These are phyloP conservation scores for Salix koriyanagi DNA, from an alignment of 345 rosid species.

Conservation along the genomic window DNA sequence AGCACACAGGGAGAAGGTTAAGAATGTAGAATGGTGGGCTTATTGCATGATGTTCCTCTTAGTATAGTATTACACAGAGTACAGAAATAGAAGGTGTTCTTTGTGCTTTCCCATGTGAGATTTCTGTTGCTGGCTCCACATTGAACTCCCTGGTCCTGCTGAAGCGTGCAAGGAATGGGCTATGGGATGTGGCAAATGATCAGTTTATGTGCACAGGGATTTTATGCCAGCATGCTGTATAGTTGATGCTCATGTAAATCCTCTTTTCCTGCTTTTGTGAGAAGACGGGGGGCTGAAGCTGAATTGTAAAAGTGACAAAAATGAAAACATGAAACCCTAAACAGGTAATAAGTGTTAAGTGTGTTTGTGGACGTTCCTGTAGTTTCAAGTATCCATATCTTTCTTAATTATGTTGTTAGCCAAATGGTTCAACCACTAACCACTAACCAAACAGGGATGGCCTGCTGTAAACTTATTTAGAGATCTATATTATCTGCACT, in stretches of 20 bases:
- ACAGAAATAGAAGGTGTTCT: background rate
- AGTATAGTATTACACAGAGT: background rate
- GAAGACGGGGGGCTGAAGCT: no score
- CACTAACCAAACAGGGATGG: no score
- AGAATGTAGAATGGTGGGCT: background rate
- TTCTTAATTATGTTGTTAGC: no score
- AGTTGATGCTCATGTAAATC: background rate
- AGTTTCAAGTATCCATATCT: background rate
- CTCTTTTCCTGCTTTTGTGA: no score
- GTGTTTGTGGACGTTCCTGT: background rate
- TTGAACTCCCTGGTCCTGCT: background rate
- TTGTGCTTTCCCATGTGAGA: background rate
- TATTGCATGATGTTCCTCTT: background rate
- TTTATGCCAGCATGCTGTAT: background rate
- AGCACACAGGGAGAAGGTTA: slow-evolving; percentile 7
- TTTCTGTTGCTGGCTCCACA: background rate
- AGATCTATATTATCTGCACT: no score
- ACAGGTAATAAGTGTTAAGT: no score
- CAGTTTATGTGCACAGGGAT: background rate
- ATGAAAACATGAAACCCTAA: no score
- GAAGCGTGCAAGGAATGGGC: background rate
- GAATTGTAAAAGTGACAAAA: no score
- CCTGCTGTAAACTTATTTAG: no score
- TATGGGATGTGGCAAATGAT: background rate
- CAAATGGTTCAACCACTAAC: no score